These are phyloP conservation scores for Beta vulgaris DNA, from an alignment of 148 eudicot species.

Conservation along the genomic window DNA sequence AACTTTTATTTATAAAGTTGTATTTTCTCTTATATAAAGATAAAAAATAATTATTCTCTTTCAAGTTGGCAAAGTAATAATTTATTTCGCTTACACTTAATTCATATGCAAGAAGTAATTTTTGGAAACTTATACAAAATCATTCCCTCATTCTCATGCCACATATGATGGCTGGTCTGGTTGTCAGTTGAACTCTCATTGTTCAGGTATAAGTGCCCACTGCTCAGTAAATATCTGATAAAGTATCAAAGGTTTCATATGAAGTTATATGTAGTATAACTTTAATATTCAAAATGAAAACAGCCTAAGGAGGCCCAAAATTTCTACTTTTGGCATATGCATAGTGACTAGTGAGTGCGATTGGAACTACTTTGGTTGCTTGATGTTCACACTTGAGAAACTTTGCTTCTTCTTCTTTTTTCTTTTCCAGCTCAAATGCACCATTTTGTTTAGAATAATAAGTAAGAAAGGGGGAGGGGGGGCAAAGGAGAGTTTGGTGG, in stretches of 20 bases:
- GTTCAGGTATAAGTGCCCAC: background rate
- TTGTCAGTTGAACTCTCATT: background rate
- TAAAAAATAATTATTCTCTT: no score
- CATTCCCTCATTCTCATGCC: conserved; percentile 5
- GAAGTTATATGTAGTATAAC: background rate
- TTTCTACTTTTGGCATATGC: conserved; percentile 14
- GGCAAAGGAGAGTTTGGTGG: conserved; percentile 32
- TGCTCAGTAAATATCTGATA: background rate
- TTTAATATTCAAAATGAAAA: background rate
- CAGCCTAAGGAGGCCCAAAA: background rate
- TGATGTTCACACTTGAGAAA: conserved; percentile 17
- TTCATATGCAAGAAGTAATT: no score
- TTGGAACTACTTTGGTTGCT: conserved; percentile 17
- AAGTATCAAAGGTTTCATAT: conserved; percentile 13
- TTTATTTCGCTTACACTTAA: no score
- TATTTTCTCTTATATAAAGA: no score
- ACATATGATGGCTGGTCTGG: background rate
- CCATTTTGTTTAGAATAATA: background rate
- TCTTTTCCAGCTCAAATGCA: conserved; percentile 27
- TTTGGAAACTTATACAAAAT: background rate
- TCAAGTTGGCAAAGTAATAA: no score
- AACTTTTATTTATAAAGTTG: no score
- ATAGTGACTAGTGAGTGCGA: background rate
- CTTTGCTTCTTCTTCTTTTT: background rate
- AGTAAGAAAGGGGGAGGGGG: background rate